Evolutionary conservation across 257 asterid species (phyloP).

Genomic region (Haberlea rhodopensis): DNA sequence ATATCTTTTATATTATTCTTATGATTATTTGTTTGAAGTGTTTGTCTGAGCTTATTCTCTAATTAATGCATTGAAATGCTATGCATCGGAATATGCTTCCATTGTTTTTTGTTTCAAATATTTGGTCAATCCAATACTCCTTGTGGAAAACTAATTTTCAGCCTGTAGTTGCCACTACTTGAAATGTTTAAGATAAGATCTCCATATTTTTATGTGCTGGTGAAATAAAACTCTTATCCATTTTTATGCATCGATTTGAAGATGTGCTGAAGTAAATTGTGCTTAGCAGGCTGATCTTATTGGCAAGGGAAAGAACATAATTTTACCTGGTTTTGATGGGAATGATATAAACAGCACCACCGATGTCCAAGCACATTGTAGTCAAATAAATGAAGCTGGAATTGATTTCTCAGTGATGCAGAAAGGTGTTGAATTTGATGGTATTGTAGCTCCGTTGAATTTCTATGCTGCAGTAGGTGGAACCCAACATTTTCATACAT

Average conservation of each 20-base stretch:
- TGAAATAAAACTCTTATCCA: background rate
- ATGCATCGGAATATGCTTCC: background rate
- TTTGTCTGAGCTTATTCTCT: background rate
- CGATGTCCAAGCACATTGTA: conserved; percentile 12
- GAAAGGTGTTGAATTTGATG: conserved; percentile 32
- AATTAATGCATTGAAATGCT: background rate
- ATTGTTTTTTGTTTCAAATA: background rate
- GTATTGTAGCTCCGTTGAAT: conserved; percentile 33
- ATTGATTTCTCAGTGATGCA: conserved; percentile 12
- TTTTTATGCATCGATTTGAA: background rate
- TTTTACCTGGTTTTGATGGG: conserved; percentile 15
- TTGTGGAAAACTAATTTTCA: background rate
- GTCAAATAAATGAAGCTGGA: conserved; percentile 18
- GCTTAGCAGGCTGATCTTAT: conserved; percentile 7
- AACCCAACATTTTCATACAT: background rate
- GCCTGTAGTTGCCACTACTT: background rate
- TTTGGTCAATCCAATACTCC: background rate
- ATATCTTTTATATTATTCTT: too few relatives aligned
- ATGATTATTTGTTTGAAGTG: background rate
- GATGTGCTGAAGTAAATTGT: background rate
- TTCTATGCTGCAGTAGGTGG: conserved; percentile 15
- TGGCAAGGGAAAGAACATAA: background rate
- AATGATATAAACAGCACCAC: conserved; percentile 27
- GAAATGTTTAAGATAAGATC: background rate
- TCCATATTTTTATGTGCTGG: background rate